Evolutionary conservation across 2,329 filamentous ascomycete species (phyloP), one percentile per base, ranked within the genome.

Genomic region (Microsporum ferrugineum): DNA sequence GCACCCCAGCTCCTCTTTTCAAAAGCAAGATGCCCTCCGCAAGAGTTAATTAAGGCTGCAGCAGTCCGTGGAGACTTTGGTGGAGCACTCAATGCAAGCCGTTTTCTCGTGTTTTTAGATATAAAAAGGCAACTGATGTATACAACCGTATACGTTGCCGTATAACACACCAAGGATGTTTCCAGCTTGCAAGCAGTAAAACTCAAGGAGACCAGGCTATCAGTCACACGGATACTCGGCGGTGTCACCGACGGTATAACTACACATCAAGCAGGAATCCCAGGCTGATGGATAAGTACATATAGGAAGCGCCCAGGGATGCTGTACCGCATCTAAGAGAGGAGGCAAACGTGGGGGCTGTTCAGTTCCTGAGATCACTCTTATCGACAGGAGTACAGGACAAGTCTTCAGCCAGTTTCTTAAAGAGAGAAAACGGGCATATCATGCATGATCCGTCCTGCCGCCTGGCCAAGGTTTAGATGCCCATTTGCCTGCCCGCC

Each of bases 21-120:
- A 17, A 34, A 55, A n/a, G 51, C 31, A 55, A 55, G 29, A 51
- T 3, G 23, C 27, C 27, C 23, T 10, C 31, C 12, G 14, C 31
- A 34, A 36, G 49, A 36, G 6, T 55, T 36, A n/a, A 36, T 55
- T 55, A 36, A 55, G 51, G 51, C 51, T 55, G 51, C 51, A 55
- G 51, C 17, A 55, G 51, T 31, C 45, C 29, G 33, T 55, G 51
- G 51, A 43, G 51, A n/a, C 51, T 34, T 23, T n/a, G 5, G 51
- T 36, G 51, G 51, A 55, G 51, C 17, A 36, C 51, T 31, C 33
- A 17, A 55, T 31, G 33, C 51, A 36, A 55, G 51, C 51, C 51
- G 51, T 55, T 53, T 55, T 31, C 51, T 55, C 51, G 51, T 55
- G 51, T 55, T 55, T 55, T 34, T 55, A 55, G 34, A 34, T 5